Evolutionary conservation across 2,329 filamentous ascomycete genomes (phyloP).

Genomic region (Chaetomiaceae sp.): DNA sequence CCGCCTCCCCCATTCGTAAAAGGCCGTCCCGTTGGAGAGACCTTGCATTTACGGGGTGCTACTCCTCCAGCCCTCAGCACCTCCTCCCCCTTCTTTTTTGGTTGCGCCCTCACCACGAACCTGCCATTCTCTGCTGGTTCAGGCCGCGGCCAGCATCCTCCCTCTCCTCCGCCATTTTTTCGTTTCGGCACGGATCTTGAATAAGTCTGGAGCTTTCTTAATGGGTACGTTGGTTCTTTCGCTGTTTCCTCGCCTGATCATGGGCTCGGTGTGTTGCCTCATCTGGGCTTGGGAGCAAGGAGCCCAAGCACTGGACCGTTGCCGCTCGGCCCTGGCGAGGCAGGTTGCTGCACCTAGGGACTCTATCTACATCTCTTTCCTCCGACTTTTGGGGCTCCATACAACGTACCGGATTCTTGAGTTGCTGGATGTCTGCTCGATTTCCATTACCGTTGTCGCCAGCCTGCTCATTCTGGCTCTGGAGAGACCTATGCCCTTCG

Average conservation of each 20-base stretch:
- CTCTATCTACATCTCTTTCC: too few species aligned
- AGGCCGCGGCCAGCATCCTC: constrained; percentile 15
- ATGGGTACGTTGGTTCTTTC: constrained; percentile 17
- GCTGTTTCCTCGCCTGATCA: background rate
- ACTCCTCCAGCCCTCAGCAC: constrained; percentile 1
- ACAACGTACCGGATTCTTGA: too few species aligned
- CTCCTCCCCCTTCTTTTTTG: constrained; percentile 3
- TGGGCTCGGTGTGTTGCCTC: too few species aligned
- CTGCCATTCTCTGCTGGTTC: constrained; percentile 17
- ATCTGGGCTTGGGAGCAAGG: too few species aligned
- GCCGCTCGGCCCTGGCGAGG: too few species aligned
- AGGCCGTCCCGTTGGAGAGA: background rate
- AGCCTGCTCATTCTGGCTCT: too few species aligned
- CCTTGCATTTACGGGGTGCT: background rate
- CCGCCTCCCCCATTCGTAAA: background rate
- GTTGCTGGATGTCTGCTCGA: too few species aligned
- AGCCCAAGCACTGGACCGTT: too few species aligned
- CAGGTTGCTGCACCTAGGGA: too few species aligned
- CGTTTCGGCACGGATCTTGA: constrained; percentile 14
- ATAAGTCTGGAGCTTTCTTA: constrained; percentile 17
- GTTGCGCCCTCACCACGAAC: constrained; percentile 8
- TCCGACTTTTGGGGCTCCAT: too few species aligned
- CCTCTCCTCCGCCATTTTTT: constrained; percentile 10
- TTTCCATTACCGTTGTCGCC: too few species aligned
- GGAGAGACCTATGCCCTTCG: too few species aligned